phyloP scores from a whole-genome alignment of 495 filamentous ascomycete genomes.

The Mycothermus thermophilus region DNA sequence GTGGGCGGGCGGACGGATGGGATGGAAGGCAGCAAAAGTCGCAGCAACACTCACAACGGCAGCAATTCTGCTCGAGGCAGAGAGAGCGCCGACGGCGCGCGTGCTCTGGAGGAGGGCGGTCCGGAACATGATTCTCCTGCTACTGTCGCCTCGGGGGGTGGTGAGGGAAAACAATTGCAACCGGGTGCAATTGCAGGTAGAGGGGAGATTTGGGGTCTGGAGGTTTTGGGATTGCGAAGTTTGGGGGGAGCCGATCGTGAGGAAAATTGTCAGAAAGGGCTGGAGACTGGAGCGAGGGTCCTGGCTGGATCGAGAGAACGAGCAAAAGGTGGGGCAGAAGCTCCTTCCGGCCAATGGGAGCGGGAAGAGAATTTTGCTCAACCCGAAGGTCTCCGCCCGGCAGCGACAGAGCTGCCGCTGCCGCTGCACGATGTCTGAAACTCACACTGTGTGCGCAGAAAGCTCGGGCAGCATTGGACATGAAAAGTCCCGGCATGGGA shows the following conservation, averaged over 20 bases:
- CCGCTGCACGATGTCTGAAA: not conserved
- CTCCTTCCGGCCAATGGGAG: slow-evolving; percentile 8
- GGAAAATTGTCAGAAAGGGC: slow-evolving; percentile 25
- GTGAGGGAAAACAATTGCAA: slow-evolving; percentile 36
- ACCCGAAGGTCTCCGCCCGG: slow-evolving; percentile 6
- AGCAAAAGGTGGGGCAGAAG: slow-evolving; percentile 7
- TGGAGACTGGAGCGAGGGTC: slow-evolving; percentile 5
- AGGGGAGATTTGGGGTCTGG: slow-evolving; percentile 30
- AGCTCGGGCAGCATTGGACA: no score
- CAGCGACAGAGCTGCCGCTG: not conserved
- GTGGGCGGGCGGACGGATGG: slow-evolving; percentile 24
- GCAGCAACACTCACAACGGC: slow-evolving; percentile 89
- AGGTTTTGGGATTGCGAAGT: slow-evolving; percentile 21
- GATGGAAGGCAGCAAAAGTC: no score
- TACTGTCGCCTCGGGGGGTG: slow-evolving; percentile 24
- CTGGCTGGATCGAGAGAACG: slow-evolving; percentile 1
- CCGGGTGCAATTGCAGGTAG: slow-evolving; percentile 35
- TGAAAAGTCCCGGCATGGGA: no score
- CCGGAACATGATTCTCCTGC: slow-evolving; percentile 67
- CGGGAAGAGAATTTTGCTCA: slow-evolving; percentile 15
- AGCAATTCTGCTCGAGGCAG: slow-evolving; percentile 76
- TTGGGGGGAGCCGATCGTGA: slow-evolving; percentile 19
- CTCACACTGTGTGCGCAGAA: no score
- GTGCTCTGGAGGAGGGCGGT: slow-evolving; percentile 92
- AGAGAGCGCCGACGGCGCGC: slow-evolving; percentile 84